Evolutionary conservation across 164 flowering plant genomes (phyloP).

Genomic region (Stephania japonica): DNA sequence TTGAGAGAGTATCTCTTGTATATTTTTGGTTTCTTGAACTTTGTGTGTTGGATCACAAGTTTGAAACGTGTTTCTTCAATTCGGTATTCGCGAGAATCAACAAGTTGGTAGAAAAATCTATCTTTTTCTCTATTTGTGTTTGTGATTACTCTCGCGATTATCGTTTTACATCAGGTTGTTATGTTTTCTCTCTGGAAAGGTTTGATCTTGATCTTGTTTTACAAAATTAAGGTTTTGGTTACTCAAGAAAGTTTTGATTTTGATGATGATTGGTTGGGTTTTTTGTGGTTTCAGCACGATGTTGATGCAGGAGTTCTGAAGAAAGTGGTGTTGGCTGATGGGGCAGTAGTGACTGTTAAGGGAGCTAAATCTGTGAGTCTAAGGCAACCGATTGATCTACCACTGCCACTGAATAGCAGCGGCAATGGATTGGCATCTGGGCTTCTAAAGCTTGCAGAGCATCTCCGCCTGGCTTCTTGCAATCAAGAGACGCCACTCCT

Average conservation of each 20-base stretch:
- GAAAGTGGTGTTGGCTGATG: constrained; percentile 88
- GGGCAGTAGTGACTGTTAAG: constrained; percentile 84
- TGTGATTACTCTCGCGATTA: no score
- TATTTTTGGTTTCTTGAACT: no score
- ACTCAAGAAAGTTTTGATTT: not conserved
- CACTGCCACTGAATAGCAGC: constrained; percentile 66
- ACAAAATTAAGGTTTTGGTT: not conserved
- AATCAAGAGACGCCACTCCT: constrained; percentile 40
- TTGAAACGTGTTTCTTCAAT: no score
- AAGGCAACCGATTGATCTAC: constrained; percentile 79
- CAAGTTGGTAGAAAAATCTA: no score
- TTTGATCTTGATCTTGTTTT: no score
- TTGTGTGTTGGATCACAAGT: no score
- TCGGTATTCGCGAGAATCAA: no score
- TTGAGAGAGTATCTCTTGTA: no score
- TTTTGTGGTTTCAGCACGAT: constrained; percentile 61
- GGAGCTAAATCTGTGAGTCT: constrained; percentile 96
- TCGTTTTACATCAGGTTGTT: no score
- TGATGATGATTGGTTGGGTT: no score
- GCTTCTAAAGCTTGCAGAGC: constrained; percentile 60
- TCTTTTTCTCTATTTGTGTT: no score
- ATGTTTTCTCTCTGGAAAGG: no score
- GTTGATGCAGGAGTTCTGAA: constrained; percentile 94
- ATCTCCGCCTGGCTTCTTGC: constrained; percentile 56
- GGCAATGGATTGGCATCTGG: constrained; percentile 63